A percentile compares a stretch with the other conserved stretches of the same genome.
Evolutionary conservation across 352 stramenopile species (phyloP).

Genomic region (Proteromonas lacertae): DNA sequence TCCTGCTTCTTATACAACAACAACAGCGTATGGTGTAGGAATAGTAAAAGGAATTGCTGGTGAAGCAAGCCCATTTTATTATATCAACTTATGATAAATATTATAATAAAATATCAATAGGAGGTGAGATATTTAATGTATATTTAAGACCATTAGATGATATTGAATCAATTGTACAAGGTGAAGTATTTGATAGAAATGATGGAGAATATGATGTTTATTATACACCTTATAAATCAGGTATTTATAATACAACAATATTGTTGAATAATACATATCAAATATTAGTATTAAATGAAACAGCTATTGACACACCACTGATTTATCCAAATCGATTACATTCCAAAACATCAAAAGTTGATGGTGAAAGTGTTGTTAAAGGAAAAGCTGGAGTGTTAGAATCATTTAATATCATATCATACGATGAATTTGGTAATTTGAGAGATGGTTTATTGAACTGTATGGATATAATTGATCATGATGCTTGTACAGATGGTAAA

Average conservation of each 20-base stretch:
- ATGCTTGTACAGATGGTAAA: too few relatives aligned
- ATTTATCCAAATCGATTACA: too few relatives aligned
- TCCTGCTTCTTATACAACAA: slow-evolving; percentile 37
- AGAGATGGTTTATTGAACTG: too few relatives aligned
- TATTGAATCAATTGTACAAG: slow-evolving; percentile 23
- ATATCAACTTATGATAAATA: slow-evolving; percentile 72
- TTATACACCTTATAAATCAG: slow-evolving; percentile 55
- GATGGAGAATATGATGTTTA: slow-evolving; percentile 51
- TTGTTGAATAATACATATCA: too few relatives aligned
- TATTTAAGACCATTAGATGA: slow-evolving; percentile 28
- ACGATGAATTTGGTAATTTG: too few relatives aligned
- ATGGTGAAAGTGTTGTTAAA: too few relatives aligned
- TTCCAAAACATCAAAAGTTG: too few relatives aligned
- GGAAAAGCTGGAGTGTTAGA: too few relatives aligned
- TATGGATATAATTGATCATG: too few relatives aligned
- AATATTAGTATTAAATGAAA: too few relatives aligned
- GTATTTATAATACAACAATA: slow-evolving; percentile 30
- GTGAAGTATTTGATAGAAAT: slow-evolving; percentile 18
- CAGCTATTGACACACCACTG: too few relatives aligned
- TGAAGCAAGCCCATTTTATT: slow-evolving; percentile 50
- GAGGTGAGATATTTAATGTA: slow-evolving; percentile 34
- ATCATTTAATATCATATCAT: too few relatives aligned
- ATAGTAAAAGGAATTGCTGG: slow-evolving; percentile 46
- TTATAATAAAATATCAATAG: slow-evolving; percentile 27
- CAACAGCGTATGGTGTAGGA: slow-evolving; percentile 29